Evolutionary conservation across 192 early-diverging fungal species (phyloP), one percentile per base, ranked within the genome.

Genomic region (Coemansia erecta): DNA sequence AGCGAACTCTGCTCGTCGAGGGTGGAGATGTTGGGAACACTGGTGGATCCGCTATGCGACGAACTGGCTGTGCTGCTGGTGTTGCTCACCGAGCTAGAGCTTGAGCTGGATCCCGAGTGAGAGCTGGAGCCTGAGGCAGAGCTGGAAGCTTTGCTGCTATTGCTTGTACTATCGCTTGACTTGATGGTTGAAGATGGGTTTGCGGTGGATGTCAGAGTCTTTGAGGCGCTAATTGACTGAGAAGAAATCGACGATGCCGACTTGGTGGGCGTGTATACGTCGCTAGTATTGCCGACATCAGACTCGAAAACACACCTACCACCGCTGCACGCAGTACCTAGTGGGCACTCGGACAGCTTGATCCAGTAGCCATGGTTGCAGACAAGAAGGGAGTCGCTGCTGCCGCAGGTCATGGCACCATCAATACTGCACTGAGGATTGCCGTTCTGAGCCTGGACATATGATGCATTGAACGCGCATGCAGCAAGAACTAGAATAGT

Each of bases 311-410:
- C 28, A 8, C 42, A 43, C 8, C 14, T n/a, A n/a, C 47, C 47
- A 21, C 9, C 21, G 10, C 21, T n/a, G 47, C 47, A 48, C 1
- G 10, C 1, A 3, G 21, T 48, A n/a, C 47, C 47, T 5, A 21
- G 17, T 22, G 47, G 47, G 21, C 47, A 48, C 2, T 22, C 9
- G 1, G 47, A 48, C 5, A 48, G 47, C 21, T 48, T 55, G 24
- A 11, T 13, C 35, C 37, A 55, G 40, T 37, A 28, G 6, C 53
- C 53, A 23, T 55, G 39, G 53, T 55, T 33, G 39, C 53, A 55
- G 3, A 55, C 37, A 42, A 42, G 37, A 24, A 55, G 53, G 18
- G 15, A 40, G 37, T 3, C 8, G 22, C 10, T 21, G 33, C 53
- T 43, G 6, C 53, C 53, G 21, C 53, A 55, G 8, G 21, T 42